A percentile compares a stretch with the other conserved stretches of the same genome.
phyloP scores from a whole-genome alignment of 2,329 filamentous ascomycete species.

The Fusarium nematophilum region DNA sequence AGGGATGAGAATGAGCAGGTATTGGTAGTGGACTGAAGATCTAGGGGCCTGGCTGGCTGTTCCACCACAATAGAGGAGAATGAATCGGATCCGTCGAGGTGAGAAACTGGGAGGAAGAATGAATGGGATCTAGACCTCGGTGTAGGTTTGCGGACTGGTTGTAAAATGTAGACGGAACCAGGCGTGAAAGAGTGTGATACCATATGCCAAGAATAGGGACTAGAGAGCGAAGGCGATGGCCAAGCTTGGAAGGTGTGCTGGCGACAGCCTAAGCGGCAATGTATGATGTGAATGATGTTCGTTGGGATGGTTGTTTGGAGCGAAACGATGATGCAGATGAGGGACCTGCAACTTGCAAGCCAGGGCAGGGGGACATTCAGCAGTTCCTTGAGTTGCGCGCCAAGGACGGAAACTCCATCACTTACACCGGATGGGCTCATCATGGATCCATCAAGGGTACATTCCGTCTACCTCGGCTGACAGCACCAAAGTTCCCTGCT shows the following conservation, averaged over 20 bases:
- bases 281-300: slow-evolving; percentile 22
- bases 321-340: slow-evolving; percentile 31
- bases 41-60: slow-evolving; percentile 1
- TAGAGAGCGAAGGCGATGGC: not conserved
- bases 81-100: not conserved
- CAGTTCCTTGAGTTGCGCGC: slow-evolving; percentile 21
- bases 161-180: slow-evolving; percentile 8
- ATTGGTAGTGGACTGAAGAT: slow-evolving; percentile 34
- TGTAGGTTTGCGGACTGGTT: slow-evolving; percentile 1
- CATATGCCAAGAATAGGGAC: not conserved
- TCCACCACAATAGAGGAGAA: slow-evolving; percentile 9
- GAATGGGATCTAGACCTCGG: slow-evolving; percentile 1
- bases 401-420: slow-evolving; percentile 30
- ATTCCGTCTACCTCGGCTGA: too few species aligned
- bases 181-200: slow-evolving; percentile 5
- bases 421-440: slow-evolving; percentile 32
- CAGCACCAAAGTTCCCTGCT: not conserved
- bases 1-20: slow-evolving; percentile 25
- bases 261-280: slow-evolving; percentile 4
- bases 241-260: not conserved
- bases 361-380: slow-evolving; percentile 15
- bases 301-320: slow-evolving; percentile 19
- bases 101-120: not conserved
- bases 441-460: not conserved
- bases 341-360: slow-evolving; percentile 20